These are phyloP conservation scores for Taphrina communis DNA, from an alignment of 1,139 yeast genomes.

Conservation along the genomic window DNA sequence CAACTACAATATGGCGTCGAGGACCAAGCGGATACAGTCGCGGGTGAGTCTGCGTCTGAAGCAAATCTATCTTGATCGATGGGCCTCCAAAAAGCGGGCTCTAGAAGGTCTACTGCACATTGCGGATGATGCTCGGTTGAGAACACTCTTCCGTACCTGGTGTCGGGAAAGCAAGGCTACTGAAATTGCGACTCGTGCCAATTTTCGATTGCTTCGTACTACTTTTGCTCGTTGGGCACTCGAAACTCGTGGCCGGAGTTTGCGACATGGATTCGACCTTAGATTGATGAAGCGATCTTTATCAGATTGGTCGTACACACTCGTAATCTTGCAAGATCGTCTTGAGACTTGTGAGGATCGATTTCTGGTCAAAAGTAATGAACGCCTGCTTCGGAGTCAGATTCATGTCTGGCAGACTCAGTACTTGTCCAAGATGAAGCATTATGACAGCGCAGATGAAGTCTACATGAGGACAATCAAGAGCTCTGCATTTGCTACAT, in stretches of 20 bases:
- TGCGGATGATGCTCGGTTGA: background rate
- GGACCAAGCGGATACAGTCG: background rate
- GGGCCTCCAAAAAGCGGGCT: background rate
- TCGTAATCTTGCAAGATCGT: constrained; percentile 4
- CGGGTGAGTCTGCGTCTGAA: background rate
- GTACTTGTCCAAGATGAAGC: background rate
- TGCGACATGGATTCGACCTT: background rate
- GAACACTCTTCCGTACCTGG: constrained; percentile 15
- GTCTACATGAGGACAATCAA: background rate
- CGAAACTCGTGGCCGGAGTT: constrained; percentile 20
- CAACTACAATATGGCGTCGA: background rate
- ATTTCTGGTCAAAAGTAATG: background rate
- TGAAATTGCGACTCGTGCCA: background rate
- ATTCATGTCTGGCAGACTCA: background rate
- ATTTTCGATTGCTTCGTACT: background rate
- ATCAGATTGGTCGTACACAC: constrained; percentile 8
- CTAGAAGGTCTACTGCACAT: background rate
- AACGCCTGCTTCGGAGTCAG: background rate
- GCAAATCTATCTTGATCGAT: background rate
- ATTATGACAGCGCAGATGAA: constrained; percentile 3
- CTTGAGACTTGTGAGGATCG: constrained; percentile 3
- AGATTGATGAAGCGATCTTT: background rate
- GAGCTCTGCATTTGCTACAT: constrained; percentile 10
- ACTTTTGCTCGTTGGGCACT: background rate
- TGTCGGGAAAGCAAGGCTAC: constrained; percentile 15